Evolutionary conservation across 495 filamentous ascomycete species (phyloP).

Genomic region (Aspergillus haitiensis): DNA sequence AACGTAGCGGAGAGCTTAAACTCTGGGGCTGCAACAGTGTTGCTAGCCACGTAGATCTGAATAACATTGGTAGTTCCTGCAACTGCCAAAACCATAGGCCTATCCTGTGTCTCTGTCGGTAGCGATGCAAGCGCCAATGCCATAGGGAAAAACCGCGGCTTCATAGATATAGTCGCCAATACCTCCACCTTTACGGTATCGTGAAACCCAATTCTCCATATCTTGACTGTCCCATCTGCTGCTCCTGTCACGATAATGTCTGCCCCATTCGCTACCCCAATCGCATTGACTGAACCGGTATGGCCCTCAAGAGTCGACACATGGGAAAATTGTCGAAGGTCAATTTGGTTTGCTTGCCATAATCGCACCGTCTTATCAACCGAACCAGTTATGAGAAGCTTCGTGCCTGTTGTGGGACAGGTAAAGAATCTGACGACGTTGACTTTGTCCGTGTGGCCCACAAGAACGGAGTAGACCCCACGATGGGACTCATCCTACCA

Average conservation of each 20-base stretch:
- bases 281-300: constrained; percentile 73
- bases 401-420: constrained; percentile 43
- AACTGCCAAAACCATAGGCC: constrained; percentile 68
- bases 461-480: constrained; percentile 70
- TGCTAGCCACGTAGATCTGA: constrained; percentile 68
- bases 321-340: constrained; percentile 36
- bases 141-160: constrained; percentile 78
- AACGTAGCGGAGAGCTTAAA: constrained; percentile 79
- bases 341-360: constrained; percentile 52
- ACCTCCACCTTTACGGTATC: constrained; percentile 43
- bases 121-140: constrained; percentile 65
- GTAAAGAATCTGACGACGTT: constrained; percentile 80
- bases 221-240: constrained; percentile 78
- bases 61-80: constrained; percentile 77
- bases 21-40: constrained; percentile 31
- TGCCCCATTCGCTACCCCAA: constrained; percentile 56
- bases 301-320: constrained; percentile 61
- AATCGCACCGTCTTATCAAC: constrained; percentile 76
- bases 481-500: constrained; percentile 46
- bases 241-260: constrained; percentile 69
- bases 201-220: constrained; percentile 63
- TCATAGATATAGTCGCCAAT: constrained; percentile 70
- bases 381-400: constrained; percentile 73
- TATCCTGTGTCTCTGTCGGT: constrained; percentile 44
- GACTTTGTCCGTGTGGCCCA: constrained; percentile 78